phyloP scores from a whole-genome alignment of 495 filamentous ascomycete genomes.

The Cercophora newfieldiana region DNA sequence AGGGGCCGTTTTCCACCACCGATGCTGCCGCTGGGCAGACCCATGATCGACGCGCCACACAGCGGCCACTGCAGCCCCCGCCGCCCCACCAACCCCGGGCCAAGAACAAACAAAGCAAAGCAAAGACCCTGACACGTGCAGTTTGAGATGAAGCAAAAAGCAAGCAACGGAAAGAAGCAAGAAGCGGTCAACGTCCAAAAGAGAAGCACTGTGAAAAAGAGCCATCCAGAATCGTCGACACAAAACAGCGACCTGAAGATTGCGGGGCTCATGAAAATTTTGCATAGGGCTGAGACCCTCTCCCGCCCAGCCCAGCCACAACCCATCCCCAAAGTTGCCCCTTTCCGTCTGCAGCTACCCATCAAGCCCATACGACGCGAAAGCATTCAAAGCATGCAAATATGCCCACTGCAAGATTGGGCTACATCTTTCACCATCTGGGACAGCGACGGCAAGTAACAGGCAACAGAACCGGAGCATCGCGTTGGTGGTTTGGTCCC shows the following conservation, averaged over 20 bases:
- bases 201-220: not conserved
- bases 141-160: not conserved
- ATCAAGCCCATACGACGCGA: not conserved
- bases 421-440: not conserved
- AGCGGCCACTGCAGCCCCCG: not conserved
- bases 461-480: too few species aligned
- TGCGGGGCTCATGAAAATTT: not conserved
- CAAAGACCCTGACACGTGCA: not conserved
- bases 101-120: not conserved
- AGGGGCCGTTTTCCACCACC: conserved; percentile 4
- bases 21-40: not conserved
- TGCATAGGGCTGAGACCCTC: not conserved
- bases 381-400: not conserved
- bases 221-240: not conserved
- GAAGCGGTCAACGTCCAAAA: not conserved
- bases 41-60: conserved; percentile 17
- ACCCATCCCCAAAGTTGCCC: not conserved
- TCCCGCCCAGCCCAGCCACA: not conserved
- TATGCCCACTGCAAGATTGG: not conserved
- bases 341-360: not conserved
- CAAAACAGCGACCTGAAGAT: not conserved
- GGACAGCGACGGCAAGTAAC: not conserved
- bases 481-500: too few species aligned
- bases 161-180: not conserved
- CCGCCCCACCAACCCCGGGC: not conserved